Evolutionary conservation across 2,329 filamentous ascomycete species (phyloP).

Genomic region (Cytospora schulzeri): DNA sequence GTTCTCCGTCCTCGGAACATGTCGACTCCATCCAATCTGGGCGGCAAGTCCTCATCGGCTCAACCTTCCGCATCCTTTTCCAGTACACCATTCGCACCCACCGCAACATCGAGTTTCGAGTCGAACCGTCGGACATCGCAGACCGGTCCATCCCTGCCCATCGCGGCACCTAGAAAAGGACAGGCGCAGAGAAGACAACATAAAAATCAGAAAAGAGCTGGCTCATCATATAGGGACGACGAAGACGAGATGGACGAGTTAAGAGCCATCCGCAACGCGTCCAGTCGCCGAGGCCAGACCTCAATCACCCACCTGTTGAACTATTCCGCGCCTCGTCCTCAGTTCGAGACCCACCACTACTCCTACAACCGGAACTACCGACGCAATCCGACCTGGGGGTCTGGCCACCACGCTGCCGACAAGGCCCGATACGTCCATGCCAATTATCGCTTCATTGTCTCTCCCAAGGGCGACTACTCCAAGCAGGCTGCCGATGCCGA

Average conservation of each 20-base stretch:
- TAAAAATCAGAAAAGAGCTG: slow-evolving; percentile 75
- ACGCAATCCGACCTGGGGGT: slow-evolving; percentile 81
- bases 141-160: slow-evolving; percentile 38
- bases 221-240: slow-evolving; percentile 54
- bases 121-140: slow-evolving; percentile 50
- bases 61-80: slow-evolving; percentile 46
- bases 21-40: slow-evolving; percentile 43
- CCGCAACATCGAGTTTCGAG: slow-evolving; percentile 52
- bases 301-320: slow-evolving; percentile 97
- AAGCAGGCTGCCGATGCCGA: slow-evolving; percentile 85
- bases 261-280: slow-evolving; percentile 57
- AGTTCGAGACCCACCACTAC: slow-evolving; percentile 56
- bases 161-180: slow-evolving; percentile 66
- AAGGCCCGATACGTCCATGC: slow-evolving; percentile 91
- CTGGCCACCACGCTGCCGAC: slow-evolving; percentile 85
- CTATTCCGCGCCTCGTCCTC: slow-evolving; percentile 78
- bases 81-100: slow-evolving; percentile 43
- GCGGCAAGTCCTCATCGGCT: slow-evolving; percentile 52
- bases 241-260: slow-evolving; percentile 89
- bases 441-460: slow-evolving; percentile 96
- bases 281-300: slow-evolving; percentile 85
- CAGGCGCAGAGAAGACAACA: slow-evolving; percentile 81
- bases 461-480: slow-evolving; percentile 77
- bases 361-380: slow-evolving; percentile 60
- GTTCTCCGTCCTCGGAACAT: slow-evolving; percentile 17